phyloP scores from a whole-genome alignment of 2,329 filamentous ascomycete genomes.

The Westerdykella aurantiaca region DNA sequence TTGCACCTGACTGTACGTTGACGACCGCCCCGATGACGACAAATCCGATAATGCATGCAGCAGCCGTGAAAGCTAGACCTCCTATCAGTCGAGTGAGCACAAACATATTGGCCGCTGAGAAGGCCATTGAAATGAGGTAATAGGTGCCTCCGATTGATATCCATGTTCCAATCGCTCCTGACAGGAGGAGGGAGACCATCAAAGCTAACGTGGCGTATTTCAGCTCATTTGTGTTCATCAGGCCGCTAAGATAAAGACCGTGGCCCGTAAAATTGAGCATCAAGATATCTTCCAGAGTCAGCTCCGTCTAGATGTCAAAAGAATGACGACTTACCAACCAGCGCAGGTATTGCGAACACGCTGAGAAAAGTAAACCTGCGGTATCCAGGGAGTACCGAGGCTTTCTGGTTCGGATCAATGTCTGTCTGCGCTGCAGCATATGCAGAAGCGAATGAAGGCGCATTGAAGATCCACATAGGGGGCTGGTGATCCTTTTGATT shows the following conservation, averaged over 20 bases:
- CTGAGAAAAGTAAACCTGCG: constrained; percentile 53
- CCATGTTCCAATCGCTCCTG: constrained; percentile 58
- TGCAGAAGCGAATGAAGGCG: constrained; percentile 45
- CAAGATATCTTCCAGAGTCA: constrained; percentile 45
- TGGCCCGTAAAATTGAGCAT: constrained; percentile 55
- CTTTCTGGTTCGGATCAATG: constrained; percentile 44
- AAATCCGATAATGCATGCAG: constrained; percentile 49
- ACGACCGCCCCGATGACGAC: constrained; percentile 46
- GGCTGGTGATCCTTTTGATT: constrained; percentile 40
- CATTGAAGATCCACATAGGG: constrained; percentile 47
- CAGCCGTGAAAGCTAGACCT: constrained; percentile 48
- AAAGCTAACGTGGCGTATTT: constrained; percentile 53
- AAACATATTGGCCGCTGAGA: constrained; percentile 52
- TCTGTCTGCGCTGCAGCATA: constrained; percentile 51
- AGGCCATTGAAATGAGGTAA: constrained; percentile 54
- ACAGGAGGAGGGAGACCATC: constrained; percentile 54
- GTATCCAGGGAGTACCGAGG: constrained; percentile 42
- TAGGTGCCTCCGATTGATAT: constrained; percentile 59
- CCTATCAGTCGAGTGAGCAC: constrained; percentile 49
- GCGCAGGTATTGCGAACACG: constrained; percentile 58
- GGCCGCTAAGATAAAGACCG: constrained; percentile 56
- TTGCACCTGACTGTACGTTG: constrained; percentile 43
- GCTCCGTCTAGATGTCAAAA: background rate
- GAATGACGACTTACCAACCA: constrained; percentile 38
- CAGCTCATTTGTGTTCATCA: constrained; percentile 48